Percentiles rank a stretch among this genome's conserved stretches.
These are phyloP conservation scores for Bipolaris gigantea DNA, from an alignment of 2,329 filamentous ascomycete genomes.

Conservation along the genomic window DNA sequence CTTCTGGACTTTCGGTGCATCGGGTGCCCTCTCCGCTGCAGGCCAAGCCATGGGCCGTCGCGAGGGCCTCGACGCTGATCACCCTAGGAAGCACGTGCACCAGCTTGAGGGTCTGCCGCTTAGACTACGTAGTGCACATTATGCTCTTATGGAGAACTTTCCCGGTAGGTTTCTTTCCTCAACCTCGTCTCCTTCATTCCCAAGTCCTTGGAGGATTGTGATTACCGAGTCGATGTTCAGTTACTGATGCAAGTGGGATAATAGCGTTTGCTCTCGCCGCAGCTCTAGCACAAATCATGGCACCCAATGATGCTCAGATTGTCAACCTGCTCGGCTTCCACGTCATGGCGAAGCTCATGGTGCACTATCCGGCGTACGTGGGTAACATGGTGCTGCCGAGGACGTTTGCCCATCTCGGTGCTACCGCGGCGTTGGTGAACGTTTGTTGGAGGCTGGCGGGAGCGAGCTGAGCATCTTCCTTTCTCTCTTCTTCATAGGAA, in stretches of 20 bases:
- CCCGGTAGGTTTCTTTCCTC: conserved; percentile 12
- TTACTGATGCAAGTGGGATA: background rate
- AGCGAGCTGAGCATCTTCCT: conserved; percentile 3
- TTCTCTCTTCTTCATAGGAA: too few relatives aligned
- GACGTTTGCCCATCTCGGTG: conserved; percentile 22
- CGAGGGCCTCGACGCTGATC: conserved; percentile 19
- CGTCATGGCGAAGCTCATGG: conserved; percentile 26
- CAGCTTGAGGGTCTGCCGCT: conserved; percentile 19
- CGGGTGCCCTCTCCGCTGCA: conserved; percentile 23
- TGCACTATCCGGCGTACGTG: conserved; percentile 27
- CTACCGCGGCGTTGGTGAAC: conserved; percentile 27
- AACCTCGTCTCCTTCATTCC: background rate
- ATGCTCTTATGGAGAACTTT: conserved; percentile 30
- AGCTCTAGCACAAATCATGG: conserved; percentile 25
- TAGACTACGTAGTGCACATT: conserved; percentile 26
- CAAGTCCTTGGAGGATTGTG: background rate
- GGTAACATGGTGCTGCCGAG: conserved; percentile 23
- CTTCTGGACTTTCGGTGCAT: conserved; percentile 30
- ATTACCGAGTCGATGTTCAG: background rate
- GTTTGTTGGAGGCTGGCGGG: conserved; percentile 28
- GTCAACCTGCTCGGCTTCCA: conserved; percentile 27
- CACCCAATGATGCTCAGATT: conserved; percentile 25
- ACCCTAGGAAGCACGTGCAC: conserved; percentile 22
- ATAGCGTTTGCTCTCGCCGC: conserved; percentile 25
- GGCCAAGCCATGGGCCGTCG: conserved; percentile 27